Base-by-base conservation (phyloP, 192 early-diverging fungal species). In the Mortierella hygrophila region DNA sequence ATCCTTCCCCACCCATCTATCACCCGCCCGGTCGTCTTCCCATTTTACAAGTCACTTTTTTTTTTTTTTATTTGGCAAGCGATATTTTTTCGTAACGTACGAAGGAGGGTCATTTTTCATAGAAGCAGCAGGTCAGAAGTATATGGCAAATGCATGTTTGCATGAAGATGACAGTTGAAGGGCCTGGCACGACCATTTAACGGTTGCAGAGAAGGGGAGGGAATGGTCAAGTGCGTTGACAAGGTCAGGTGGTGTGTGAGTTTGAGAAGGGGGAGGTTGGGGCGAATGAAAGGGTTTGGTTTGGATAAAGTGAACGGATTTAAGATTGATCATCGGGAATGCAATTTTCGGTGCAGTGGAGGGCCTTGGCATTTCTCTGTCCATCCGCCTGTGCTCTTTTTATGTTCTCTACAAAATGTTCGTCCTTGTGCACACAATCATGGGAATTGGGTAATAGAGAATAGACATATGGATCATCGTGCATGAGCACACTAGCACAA, bases 281-380 rank as follows among this genome's bases (percentile, higher is more conserved):
- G 63, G 69, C 2, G 38, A 13, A 4, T 60, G 74, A 23, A 18
- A n/a, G 9, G n/a, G 3, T 15, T 40, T 40, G 3, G 70, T 41
- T n/a, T 57, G 74, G 35, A 11, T 81, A 81, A 81, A 81, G 80
- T 81, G 74, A 75, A 70, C 68, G 23, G 57, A 68, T 70, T 75
- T 74, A 16, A 1, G 80, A 70, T 81, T 81, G 72, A 52, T 81
- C 80, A 81, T 35, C 69, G n/a, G 0, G 2, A 77, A 49, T 69
- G 21, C 46, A 49, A 47, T 44, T 37, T n/a, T 65, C 32, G 35
- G 60, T 65, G 60, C 29, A 11, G 60, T 65, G 60, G 41, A 1
- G 69, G 35, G 78, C 73, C 78, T 79, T 79, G 78, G 78, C 78
- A 72, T 79, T 79, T 40, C 55, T 20, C 49, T 20, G 49, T 65